Base-by-base conservation (phyloP, 441 rosid species). In the Capsella rubella region DNA sequence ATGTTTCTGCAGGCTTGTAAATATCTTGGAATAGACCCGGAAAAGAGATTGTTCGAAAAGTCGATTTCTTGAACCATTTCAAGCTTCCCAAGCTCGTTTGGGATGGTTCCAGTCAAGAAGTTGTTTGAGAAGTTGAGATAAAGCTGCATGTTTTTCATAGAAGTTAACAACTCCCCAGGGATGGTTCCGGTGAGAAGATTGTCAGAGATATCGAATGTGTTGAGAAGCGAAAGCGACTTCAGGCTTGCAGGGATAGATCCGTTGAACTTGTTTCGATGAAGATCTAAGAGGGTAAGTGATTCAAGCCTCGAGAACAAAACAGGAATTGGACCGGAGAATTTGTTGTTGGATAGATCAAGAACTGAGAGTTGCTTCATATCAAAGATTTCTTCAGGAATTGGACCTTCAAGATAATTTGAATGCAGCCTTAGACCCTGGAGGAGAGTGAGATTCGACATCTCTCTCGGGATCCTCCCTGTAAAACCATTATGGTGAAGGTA, bases 41-140 rank as follows among this genome's bases (percentile, higher is more conserved):
- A 83, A n/a, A 91, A 79, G 43, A 82, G 76, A 74, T 91, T 93
- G 78, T 83, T 82, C 9, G 97, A 90, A 64, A 91, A 74, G 76
- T 93, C 97, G 72, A 93, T 91, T 73, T 79, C 84, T 81, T 93
- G 93, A 65, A 86, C 86, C 82, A 80, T 87, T 74, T 83, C 82
- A 77, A 91, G 62, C 81, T 8, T 78, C 39, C 98, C 98, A 16
- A 93, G 82, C 85, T 90, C 95, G 28, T 27, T 69, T 11, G 97
- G 93, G 28, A 90, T 83, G 51, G 59, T 32, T 73, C 97, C 98
- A 3, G 71, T 70, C 56, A 93, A 64, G 34, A 76, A 74, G 74
- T 91, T 93, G 77, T 84, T 56, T 42, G 98, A 91, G 21, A 93
- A 72, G 84, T 91, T 89, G 52, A 93, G 84, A 56, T 74, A 81